phyloP scores from a whole-genome alignment of 805 yeast genomes.

The Saccharomycopsis synnaedendra region DNA sequence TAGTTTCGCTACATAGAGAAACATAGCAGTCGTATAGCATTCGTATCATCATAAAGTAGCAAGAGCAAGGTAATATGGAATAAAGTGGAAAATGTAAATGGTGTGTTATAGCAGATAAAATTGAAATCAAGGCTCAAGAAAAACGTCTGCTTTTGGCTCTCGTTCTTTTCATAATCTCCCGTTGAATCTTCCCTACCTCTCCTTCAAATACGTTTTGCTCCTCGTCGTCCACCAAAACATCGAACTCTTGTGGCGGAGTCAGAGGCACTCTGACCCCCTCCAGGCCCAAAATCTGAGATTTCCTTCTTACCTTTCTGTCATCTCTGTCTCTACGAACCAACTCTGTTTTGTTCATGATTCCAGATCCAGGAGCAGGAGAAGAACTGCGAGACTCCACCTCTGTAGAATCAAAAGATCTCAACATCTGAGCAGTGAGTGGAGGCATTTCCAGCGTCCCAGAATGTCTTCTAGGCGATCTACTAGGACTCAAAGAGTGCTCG shows the following conservation, averaged over 20 bases:
- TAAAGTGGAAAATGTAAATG: too few relatives aligned
- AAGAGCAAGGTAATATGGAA: too few relatives aligned
- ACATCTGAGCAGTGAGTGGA: constrained; percentile 11
- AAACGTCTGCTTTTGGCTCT: neutral
- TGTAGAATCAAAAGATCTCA: constrained; percentile 7
- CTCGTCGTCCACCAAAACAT: constrained; percentile 1
- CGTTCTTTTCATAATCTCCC: constrained; percentile 1
- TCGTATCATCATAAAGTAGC: too few relatives aligned
- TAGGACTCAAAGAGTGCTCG: neutral
- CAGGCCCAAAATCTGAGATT: constrained; percentile 4
- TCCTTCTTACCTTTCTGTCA: constrained; percentile 11
- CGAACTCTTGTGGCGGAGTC: neutral
- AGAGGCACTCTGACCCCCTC: neutral
- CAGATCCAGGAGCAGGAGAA: neutral
- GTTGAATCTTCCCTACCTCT: neutral
- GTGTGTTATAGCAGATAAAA: too few relatives aligned
- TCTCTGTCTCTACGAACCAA: constrained; percentile 11
- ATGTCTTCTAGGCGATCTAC: neutral
- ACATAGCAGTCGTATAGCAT: too few relatives aligned
- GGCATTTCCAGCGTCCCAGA: neutral
- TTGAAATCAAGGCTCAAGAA: too few relatives aligned
- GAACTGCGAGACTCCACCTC: neutral
- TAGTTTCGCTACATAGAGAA: too few relatives aligned
- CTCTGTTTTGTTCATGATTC: constrained; percentile 7
- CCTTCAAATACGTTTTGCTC: constrained; percentile 3